Percentiles rank a stretch among this genome's conserved stretches.
phyloP scores from a whole-genome alignment of 768 basidiomycete species.

The Goffeauzyma gilvescens region DNA sequence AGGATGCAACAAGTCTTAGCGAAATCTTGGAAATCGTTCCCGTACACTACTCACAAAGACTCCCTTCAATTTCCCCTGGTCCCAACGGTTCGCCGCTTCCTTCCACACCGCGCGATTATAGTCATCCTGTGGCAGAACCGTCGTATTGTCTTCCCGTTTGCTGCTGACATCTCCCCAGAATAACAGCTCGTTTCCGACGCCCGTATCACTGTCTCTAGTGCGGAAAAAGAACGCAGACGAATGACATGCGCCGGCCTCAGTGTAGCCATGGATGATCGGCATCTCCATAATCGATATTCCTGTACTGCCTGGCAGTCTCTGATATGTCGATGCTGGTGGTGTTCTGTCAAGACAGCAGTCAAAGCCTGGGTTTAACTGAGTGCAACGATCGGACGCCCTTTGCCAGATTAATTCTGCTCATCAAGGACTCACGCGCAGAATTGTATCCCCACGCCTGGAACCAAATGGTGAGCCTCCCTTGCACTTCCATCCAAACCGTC shows the following conservation, averaged over 20 bases:
- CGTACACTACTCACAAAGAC: conserved; percentile 48
- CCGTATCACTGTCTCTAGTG: too few relatives aligned
- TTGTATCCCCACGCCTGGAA: conserved; percentile 6
- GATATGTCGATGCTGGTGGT: conserved; percentile 9
- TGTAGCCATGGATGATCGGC: conserved; percentile 53
- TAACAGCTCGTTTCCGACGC: conserved; percentile 48
- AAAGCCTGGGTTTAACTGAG: too few relatives aligned
- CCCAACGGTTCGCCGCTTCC: conserved; percentile 53
- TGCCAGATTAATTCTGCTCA: too few relatives aligned
- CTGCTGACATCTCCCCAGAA: conserved; percentile 94
- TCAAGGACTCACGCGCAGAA: conserved; percentile 10
- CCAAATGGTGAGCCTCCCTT: not conserved
- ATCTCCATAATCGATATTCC: conserved; percentile 39
- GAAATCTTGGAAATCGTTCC: not conserved
- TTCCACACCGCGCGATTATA: conserved; percentile 59
- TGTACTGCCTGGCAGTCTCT: conserved; percentile 41
- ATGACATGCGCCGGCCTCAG: conserved; percentile 42
- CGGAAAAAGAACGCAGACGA: conserved; percentile 73
- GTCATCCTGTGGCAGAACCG: conserved; percentile 12
- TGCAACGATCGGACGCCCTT: too few relatives aligned
- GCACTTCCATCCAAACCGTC: too few relatives aligned
- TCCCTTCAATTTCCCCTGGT: conserved; percentile 44
- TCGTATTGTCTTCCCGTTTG: conserved; percentile 1
- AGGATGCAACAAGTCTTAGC: not conserved
- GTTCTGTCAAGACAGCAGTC: not conserved